Evolutionary conservation across 805 yeast species (phyloP), one percentile per base, ranked within the genome.

Genomic region (Ogataea pignaliae): DNA sequence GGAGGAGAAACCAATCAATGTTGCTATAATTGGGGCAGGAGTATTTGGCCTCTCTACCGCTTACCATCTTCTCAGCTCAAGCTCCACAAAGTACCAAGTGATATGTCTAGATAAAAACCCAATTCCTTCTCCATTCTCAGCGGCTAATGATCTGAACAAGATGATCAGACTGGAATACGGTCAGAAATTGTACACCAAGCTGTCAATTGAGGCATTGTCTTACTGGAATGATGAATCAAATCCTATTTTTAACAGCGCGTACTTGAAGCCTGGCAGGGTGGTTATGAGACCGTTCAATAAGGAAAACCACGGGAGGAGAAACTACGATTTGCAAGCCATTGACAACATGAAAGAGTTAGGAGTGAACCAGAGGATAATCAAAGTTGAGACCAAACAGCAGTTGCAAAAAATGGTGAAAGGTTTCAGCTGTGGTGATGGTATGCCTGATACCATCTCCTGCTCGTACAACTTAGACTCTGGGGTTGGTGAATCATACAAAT

Each of bases 41-140:
- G 68, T 64, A 2, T 64, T 60, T 54, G 69, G 69, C 3, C 53
- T 66, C 4, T 64, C 68, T 2, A 58, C 69, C 0, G 59, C 61
- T 1, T 39, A 60, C 7, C 62, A 61, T 26, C 47, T 66, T 5
- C 26, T 21, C 26, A 21, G 7, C 26, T 40, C 53, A 1, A 40
- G 36, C 28, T 32, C 40, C 13, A 54, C 52, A 8, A 46, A 56
- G 46, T 40, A 55, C 45, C 17, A 47, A 41, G 45, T 59, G 14
- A 13, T 47, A 10, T 58, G 50, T 4, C 17, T 61, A 10, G 66
- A 61, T 51, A 61, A 58, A 1, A 51, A 50, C 42, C 49, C 57
- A 12, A 56, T 64, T 1, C 70, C 70, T 10, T 62, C 68, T 1
- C 50, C 59, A 1, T 50, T 57, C 50, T 56, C 68, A 8, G 69